phyloP scores from a whole-genome alignment of 1,139 yeast genomes.

The Meyerozyma guilliermondii region DNA sequence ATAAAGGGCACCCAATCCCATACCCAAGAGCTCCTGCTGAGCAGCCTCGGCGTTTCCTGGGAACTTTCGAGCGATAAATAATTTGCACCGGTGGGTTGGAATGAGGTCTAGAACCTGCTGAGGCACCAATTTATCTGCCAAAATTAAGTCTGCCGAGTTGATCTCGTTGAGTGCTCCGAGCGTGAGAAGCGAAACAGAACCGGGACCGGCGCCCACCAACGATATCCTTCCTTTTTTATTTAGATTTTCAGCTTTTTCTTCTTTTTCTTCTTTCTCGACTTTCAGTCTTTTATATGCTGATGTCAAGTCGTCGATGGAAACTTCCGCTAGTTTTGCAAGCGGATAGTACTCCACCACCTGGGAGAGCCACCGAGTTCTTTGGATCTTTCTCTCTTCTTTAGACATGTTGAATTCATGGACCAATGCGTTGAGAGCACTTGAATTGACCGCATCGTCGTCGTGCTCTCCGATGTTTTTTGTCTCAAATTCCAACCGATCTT shows the following conservation, averaged over 20 bases:
- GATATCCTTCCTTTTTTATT: conserved; percentile 56
- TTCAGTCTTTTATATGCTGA: conserved; percentile 24
- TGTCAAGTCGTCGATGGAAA: conserved; percentile 55
- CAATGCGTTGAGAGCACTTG: conserved; percentile 53
- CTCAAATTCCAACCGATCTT: conserved; percentile 36
- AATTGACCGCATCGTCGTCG: conserved; percentile 68
- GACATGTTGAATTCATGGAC: conserved; percentile 58
- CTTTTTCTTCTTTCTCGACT: no score
- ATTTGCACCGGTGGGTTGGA: conserved; percentile 61
- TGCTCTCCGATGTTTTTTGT: conserved; percentile 41
- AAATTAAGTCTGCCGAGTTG: conserved; percentile 71
- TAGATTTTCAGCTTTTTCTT: no score
- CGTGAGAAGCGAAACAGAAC: conserved; percentile 76
- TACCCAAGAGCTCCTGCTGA: conserved; percentile 70
- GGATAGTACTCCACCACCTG: conserved; percentile 94
- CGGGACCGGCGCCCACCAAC: conserved; percentile 93
- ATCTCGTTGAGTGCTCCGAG: conserved; percentile 82
- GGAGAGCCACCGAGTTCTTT: conserved; percentile 77
- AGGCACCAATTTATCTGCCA: conserved; percentile 93
- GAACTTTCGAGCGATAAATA: conserved; percentile 86
- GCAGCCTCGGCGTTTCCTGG: conserved; percentile 97
- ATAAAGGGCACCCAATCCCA: conserved; percentile 62
- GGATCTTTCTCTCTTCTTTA: conserved; percentile 46
- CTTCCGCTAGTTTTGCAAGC: conserved; percentile 50
- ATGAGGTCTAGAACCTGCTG: conserved; percentile 77